Evolutionary conservation across 2,329 filamentous ascomycete genomes (phyloP).

Genomic region (Fusarium luffae): DNA sequence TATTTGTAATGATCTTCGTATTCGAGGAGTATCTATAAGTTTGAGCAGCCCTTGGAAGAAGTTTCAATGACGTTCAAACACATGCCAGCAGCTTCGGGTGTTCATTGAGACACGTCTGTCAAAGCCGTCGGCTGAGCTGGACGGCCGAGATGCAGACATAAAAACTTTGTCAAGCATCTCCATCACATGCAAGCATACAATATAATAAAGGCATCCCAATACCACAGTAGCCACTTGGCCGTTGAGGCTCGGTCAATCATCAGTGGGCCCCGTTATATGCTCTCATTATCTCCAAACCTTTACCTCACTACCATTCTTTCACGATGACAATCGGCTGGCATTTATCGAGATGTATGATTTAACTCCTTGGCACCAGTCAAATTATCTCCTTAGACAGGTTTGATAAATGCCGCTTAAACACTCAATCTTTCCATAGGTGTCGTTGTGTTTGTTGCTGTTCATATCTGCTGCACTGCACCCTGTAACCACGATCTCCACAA

Average conservation of each 20-base stretch:
- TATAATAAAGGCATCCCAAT: not conserved
- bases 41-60: not conserved
- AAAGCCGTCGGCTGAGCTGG: not conserved
- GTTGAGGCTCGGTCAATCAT: constrained; percentile 1
- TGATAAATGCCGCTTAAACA: not conserved
- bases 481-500: constrained; percentile 13
- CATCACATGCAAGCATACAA: constrained; percentile 31
- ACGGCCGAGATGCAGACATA: not conserved
- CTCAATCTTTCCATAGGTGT: not conserved
- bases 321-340: not conserved
- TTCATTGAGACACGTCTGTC: not conserved
- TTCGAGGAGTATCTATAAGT: not conserved
- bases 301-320: not conserved
- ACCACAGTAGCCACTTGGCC: constrained; percentile 1
- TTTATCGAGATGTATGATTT: not conserved
- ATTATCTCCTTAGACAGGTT: not conserved
- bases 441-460: constrained; percentile 8
- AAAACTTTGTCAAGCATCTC: not conserved
- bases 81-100: not conserved
- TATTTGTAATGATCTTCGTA: not conserved
- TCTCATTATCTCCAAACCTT: not conserved
- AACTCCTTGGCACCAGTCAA: not conserved
- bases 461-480: not conserved
- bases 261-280: constrained; percentile 15
- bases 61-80: not conserved